These are phyloP conservation scores for Crassisporium funariophilum DNA, from an alignment of 768 basidiomycete genomes.

Conservation along the genomic window DNA sequence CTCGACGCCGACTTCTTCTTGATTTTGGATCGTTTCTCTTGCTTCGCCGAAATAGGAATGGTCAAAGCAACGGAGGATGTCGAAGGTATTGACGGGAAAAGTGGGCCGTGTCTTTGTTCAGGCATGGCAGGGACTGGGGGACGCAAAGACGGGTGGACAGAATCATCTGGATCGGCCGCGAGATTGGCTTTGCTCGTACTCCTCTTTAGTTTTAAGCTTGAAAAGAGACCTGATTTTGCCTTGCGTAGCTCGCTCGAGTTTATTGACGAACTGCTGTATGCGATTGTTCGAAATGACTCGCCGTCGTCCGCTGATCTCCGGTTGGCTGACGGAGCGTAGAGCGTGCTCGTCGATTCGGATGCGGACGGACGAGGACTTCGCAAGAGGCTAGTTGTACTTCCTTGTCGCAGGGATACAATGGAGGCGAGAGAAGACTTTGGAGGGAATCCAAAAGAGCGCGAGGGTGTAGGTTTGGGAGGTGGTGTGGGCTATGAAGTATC, in stretches of 20 bases:
- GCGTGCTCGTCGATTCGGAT: constrained; percentile 35
- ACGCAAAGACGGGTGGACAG: constrained; percentile 39
- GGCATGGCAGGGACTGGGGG: constrained; percentile 36
- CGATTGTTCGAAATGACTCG: constrained; percentile 23
- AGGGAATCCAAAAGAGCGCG: constrained; percentile 39
- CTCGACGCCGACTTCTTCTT: constrained; percentile 36
- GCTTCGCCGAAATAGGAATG: constrained; percentile 25
- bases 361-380: constrained; percentile 38
- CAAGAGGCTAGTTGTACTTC: constrained; percentile 31
- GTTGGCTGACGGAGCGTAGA: constrained; percentile 32
- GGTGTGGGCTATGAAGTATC: constrained; percentile 38
- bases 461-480: constrained; percentile 39
- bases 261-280: constrained; percentile 29
- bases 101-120: constrained; percentile 11
- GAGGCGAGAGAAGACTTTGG: constrained; percentile 45
- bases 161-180: constrained; percentile 33
- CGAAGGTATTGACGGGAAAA: too few species aligned
- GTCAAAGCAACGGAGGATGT: constrained; percentile 12
- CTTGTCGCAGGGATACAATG: constrained; percentile 35
- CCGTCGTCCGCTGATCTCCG: constrained; percentile 35
- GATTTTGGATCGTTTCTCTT: constrained; percentile 30
- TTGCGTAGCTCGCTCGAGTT: constrained; percentile 43
- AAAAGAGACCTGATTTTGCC: constrained; percentile 50
- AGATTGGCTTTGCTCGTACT: constrained; percentile 40
- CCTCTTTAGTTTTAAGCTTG: constrained; percentile 43